Conservation (phyloP, 2,329 filamentous ascomycete genomes). For the Trichoderma asperellum region DNA sequence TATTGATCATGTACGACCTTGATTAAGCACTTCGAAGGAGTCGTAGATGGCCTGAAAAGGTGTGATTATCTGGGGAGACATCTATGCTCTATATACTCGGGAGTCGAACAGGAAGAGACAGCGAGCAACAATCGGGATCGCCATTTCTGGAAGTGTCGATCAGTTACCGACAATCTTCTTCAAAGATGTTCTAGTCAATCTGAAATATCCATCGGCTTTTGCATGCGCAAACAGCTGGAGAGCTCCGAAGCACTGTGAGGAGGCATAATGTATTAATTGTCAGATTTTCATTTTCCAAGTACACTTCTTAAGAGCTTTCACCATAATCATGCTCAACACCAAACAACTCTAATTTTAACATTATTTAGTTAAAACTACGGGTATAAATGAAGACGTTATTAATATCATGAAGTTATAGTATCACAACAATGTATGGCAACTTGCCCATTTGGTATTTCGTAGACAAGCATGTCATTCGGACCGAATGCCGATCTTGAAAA, state of each 20-base stretch:
- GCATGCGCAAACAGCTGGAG: neutral
- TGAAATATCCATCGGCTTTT: neutral
- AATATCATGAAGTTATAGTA: neutral
- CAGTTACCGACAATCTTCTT: neutral
- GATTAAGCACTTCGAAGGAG: neutral
- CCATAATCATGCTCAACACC: neutral
- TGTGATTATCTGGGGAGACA: neutral
- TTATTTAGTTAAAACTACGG: neutral
- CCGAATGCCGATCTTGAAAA: slow-evolving; percentile 18
- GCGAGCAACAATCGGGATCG: neutral
- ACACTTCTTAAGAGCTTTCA: neutral
- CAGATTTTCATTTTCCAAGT: neutral
- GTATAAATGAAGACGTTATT: neutral
- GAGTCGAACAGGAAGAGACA: neutral
- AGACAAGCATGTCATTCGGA: slow-evolving; percentile 12
- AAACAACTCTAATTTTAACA: neutral
- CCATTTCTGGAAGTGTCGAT: neutral
- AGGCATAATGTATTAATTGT: neutral
- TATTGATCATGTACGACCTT: neutral
- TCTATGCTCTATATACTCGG: neutral
- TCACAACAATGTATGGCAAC: neutral
- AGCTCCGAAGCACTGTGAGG: neutral
- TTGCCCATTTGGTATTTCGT: neutral
- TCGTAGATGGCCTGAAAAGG: neutral
- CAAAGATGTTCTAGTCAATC: neutral